Conservation (phyloP, 2,329 filamentous ascomycete genomes). For the Fusarium nematophilum region DNA sequence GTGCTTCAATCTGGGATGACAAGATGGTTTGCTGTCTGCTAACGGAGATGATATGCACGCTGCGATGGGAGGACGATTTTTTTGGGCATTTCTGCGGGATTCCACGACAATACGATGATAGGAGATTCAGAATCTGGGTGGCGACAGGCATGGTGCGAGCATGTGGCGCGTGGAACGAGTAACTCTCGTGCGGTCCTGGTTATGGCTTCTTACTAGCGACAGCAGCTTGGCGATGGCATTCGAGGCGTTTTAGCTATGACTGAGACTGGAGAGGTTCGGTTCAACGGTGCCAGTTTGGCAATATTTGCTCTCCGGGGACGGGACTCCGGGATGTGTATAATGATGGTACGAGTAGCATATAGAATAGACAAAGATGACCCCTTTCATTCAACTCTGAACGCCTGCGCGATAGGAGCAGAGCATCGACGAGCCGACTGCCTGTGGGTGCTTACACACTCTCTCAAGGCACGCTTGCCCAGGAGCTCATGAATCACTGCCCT, state of each 20-base stretch:
- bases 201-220: conserved; percentile 21
- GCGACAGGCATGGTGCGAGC: conserved; percentile 13
- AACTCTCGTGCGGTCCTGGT: conserved; percentile 20
- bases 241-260: conserved; percentile 22
- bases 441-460: too few species aligned
- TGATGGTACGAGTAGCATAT: conserved; percentile 32
- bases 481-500: too few species aligned
- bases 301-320: conserved; percentile 27
- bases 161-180: conserved; percentile 25
- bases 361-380: conserved; percentile 38
- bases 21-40: conserved; percentile 13
- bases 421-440: too few species aligned
- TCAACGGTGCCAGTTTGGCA: conserved; percentile 10
- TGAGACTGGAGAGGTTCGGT: conserved; percentile 8
- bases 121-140: conserved; percentile 26
- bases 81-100: conserved; percentile 25
- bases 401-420: not conserved
- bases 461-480: too few species aligned
- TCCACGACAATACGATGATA: conserved; percentile 19
- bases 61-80: conserved; percentile 15
- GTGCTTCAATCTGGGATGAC: conserved; percentile 19
- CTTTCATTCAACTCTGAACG: too few species aligned
- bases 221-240: conserved; percentile 21
- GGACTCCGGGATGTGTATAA: conserved; percentile 35
- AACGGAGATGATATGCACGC: conserved; percentile 1